These are phyloP conservation scores for Candida parachauliodes DNA, from an alignment of 805 yeast genomes.

Conservation along the genomic window DNA sequence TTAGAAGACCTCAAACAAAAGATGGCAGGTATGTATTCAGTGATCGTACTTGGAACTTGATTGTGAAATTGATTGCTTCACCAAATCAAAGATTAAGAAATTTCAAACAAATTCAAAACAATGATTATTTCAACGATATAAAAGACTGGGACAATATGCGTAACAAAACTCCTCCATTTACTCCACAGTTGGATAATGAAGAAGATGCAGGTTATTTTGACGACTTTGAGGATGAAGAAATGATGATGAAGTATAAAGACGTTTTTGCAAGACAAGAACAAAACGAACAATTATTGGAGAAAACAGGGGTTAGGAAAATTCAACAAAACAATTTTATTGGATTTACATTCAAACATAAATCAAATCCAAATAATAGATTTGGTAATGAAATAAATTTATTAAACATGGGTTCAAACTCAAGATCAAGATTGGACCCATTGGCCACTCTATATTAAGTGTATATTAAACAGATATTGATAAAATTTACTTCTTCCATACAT, in stretches of 20 bases:
- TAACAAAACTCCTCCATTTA: constrained; percentile 81
- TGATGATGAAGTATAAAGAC: constrained; percentile 96
- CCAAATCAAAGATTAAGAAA: constrained; percentile 72
- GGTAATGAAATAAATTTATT: constrained; percentile 34
- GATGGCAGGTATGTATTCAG: constrained; percentile 91
- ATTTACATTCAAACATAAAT: constrained; percentile 88
- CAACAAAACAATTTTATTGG: constrained; percentile 73
- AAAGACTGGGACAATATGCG: constrained; percentile 68
- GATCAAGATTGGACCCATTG: constrained; percentile 36
- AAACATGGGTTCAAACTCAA: constrained; percentile 16
- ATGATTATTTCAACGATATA: constrained; percentile 80
- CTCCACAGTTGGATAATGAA: constrained; percentile 94
- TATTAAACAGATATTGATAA: background rate
- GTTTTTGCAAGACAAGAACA: constrained; percentile 90
- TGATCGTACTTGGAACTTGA: constrained; percentile 93
- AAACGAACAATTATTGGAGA: constrained; percentile 75
- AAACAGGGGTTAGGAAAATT: constrained; percentile 26
- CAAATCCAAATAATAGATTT: constrained; percentile 50
- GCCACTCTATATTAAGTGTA: constrained; percentile 36
- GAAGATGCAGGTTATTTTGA: constrained; percentile 99
- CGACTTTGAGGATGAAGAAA: constrained; percentile 93
- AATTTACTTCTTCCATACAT: constrained; percentile 47
- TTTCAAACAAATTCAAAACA: constrained; percentile 75
- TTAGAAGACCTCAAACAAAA: constrained; percentile 86
- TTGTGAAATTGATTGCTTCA: constrained; percentile 73